Conservation (phyloP, 352 stramenopile genomes). For the Phytophthora hybrid region DNA sequence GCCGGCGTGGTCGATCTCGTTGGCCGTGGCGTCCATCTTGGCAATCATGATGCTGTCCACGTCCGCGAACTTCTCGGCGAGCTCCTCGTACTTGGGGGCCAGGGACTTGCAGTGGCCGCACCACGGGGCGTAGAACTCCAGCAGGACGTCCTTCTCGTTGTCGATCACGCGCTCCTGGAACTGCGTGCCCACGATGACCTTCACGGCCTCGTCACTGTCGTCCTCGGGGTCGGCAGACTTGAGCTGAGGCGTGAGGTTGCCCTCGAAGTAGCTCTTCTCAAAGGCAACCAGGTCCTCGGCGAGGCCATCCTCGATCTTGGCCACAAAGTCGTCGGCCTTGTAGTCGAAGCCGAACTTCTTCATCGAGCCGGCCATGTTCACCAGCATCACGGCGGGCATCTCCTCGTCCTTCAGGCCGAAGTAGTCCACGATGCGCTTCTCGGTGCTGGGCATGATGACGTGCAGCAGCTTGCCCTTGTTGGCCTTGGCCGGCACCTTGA, state of each 20-base stretch:
- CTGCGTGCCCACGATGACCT: slow-evolving; percentile 93
- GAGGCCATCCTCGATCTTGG: slow-evolving; percentile 65
- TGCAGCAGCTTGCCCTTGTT: slow-evolving; percentile 93
- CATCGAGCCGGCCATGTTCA: slow-evolving; percentile 93
- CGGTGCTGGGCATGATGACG: slow-evolving; percentile 87
- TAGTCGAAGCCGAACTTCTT: slow-evolving; percentile 93
- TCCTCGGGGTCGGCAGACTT: slow-evolving; percentile 94
- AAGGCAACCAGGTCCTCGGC: slow-evolving; percentile 73
- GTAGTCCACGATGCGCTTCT: slow-evolving; percentile 94
- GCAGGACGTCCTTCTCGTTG: slow-evolving; percentile 89
- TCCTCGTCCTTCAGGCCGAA: slow-evolving; percentile 91
- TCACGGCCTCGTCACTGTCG: slow-evolving; percentile 90
- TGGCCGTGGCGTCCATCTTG: slow-evolving; percentile 96
- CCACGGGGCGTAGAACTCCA: slow-evolving; percentile 96
- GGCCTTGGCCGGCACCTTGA: slow-evolving; percentile 70
- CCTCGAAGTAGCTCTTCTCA: slow-evolving; percentile 85
- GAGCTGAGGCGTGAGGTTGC: slow-evolving; percentile 89
- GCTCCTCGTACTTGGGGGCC: slow-evolving; percentile 91
- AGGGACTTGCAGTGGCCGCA: slow-evolving; percentile 96
- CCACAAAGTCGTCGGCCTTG: slow-evolving; percentile 79
- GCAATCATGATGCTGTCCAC: slow-evolving; percentile 94
- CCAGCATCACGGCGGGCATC: slow-evolving; percentile 88
- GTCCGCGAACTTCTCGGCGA: slow-evolving; percentile 89
- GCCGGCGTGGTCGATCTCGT: slow-evolving; percentile 93
- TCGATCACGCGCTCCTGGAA: slow-evolving; percentile 93